phyloP scores from a whole-genome alignment of 257 asterid genomes.

The Orobanche coerulescens region DNA sequence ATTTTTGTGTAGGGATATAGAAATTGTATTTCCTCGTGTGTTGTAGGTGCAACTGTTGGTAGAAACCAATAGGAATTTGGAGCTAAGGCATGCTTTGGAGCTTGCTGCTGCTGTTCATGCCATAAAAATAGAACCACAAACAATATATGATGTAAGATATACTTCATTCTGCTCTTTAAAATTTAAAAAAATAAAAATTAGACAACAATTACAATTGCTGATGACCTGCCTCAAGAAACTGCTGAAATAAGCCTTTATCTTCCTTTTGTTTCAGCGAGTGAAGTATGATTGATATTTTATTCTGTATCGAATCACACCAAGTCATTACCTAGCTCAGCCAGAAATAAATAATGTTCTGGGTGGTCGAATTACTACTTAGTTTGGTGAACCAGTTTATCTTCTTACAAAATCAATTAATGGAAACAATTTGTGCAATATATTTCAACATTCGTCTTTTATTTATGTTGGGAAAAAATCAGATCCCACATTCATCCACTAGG shows the following conservation, averaged over 20 bases:
- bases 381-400: too few relatives aligned
- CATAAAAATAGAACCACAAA: slow-evolving; percentile 48
- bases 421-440: too few relatives aligned
- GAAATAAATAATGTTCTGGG: background rate
- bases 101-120: slow-evolving; percentile 95
- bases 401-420: too few relatives aligned
- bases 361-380: too few relatives aligned
- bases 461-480: too few relatives aligned
- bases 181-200: background rate
- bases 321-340: background rate
- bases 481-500: too few relatives aligned
- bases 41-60: slow-evolving; percentile 82
- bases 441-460: too few relatives aligned
- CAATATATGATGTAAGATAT: slow-evolving; percentile 58
- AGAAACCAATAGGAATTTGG: slow-evolving; percentile 63
- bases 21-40: slow-evolving; percentile 24
- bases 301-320: background rate
- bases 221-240: slow-evolving; percentile 1
- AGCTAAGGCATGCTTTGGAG: slow-evolving; percentile 62
- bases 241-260: slow-evolving; percentile 5
- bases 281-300: slow-evolving; percentile 11
- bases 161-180: slow-evolving; percentile 5
- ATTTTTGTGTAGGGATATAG: slow-evolving; percentile 6
- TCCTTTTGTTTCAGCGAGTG: slow-evolving; percentile 1
- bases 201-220: background rate